Base-by-base conservation (phyloP, 306 rosid species). In the Glycyrrhiza uralensis region DNA sequence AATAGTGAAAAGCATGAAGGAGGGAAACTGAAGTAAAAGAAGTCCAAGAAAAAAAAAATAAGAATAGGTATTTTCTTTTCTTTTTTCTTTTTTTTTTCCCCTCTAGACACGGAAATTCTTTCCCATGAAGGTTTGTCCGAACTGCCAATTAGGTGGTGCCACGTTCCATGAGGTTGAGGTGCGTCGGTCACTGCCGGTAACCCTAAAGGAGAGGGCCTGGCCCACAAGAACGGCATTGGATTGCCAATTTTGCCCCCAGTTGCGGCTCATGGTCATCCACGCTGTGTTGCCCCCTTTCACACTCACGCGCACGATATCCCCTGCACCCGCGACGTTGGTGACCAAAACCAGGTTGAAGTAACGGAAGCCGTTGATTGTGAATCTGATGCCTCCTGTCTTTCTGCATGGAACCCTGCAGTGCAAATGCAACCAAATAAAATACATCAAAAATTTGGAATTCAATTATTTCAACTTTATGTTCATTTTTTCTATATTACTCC, bases 191-290 rank as follows among this genome's bases (percentile, higher is more conserved):
- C 96, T 86, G 84, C 91, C 99, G 54, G 92, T 85, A 76, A 94
- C 84, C 32, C 97, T 81, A 68, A 94, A 91, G 7, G 99, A 91
- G 0, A 94, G 82, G 0, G 91, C 28, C 82, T 94, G 97, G 66
- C 99, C 99, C 85, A 94, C 90, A 11, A 94, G 71, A 15, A 83
- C 82, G 0, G 87, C 36, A 30, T 91, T 91, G 84, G 98, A 93
- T 76, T 93, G 98, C 98, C 99, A 94, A 38, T 94, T 94, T 67
- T 91, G 97, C 41, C 99, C 99, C 99, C 99, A 94, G 90, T 94
- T 94, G 0, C 96, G 88, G 84, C 99, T 91, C 97, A 94, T 89
- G 47, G 69, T 29, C 85, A 85, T 59, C 99, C 99, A 94, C 0
- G 51, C 88, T 0, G 95, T 91, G 18, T 91, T 89, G 4, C 84